Base-by-base conservation (phyloP, 2,329 filamentous ascomycete genomes). In the Paramyrothecium roridum region DNA sequence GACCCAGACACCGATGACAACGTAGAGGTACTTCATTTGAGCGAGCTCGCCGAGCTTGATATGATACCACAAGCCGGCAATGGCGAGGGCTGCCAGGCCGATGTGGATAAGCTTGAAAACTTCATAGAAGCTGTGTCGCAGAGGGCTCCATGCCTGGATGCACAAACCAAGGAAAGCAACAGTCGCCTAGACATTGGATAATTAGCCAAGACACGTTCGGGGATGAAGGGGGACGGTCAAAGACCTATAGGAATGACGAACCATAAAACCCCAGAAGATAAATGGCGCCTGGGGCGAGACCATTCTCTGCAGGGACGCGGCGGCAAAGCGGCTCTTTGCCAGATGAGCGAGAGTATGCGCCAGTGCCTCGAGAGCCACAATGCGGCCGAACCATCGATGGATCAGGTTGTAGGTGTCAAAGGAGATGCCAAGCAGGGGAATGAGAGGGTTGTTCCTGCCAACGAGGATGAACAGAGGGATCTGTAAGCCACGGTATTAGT, bases 331-430 rank as follows among this genome's bases (percentile, higher is more conserved):
- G 56, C 70, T 67, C 57, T 73, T 70, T 20, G 76, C 71, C 58
- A 83, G 79, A 71, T 79, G 90, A 52, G 86, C 81, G 43, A 84
- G 66, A 1, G 83, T 84, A 71, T 93, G 89, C 30, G 81, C 76
- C 45, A 92, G 62, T 11, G 85, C 79, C 69, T 93, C 88, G 16
- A 90, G 73, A 19, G 88, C 80, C 23, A 89, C 87, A 57, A 92
- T 90, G 43, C 89, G 85, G 63, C 89, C 89, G 59, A 91, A 82
- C 89, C 89, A 93, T 58, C 90, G 83, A 72, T 93, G 89, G 56
- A 93, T 78, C 58, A 93, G 73, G 74, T 93, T 93, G 79, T 90
- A 92, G 1, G 88, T 91, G 70, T 93, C 89, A 70, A 92, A 93
- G 3, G 87, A 90, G 60, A 93, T 85, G 58, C 85, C 85, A 53